Percentiles rank a stretch among this genome's conserved stretches.
Conservation (phyloP, 2,329 filamentous ascomycete species). For the Fusarium veterinarium region DNA sequence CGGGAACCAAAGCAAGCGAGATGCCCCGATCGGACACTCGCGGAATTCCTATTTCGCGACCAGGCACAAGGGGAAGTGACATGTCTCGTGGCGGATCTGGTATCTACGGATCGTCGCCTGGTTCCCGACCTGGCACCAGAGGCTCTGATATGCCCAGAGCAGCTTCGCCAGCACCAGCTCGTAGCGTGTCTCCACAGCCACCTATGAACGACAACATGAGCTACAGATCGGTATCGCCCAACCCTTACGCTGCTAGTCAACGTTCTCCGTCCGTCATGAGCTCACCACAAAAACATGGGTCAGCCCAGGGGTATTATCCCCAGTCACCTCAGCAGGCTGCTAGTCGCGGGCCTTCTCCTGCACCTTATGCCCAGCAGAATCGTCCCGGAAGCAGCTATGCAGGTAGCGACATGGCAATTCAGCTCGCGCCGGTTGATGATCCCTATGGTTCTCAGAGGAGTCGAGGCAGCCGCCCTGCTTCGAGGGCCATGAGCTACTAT, state of each 20-base stretch:
- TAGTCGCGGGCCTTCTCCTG: slow-evolving; percentile 60
- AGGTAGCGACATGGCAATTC: slow-evolving; percentile 72
- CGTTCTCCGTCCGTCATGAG: slow-evolving; percentile 53
- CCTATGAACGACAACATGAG: slow-evolving; percentile 57
- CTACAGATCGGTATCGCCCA: slow-evolving; percentile 69
- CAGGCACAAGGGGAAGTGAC: slow-evolving; percentile 50
- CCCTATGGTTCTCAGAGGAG: slow-evolving; percentile 69
- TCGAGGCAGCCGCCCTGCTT: slow-evolving; percentile 61
- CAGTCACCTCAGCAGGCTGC: slow-evolving; percentile 63
- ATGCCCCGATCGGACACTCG: slow-evolving; percentile 37
- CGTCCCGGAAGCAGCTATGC: slow-evolving; percentile 65
- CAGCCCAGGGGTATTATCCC: slow-evolving; percentile 63
- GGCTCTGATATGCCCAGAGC: slow-evolving; percentile 69
- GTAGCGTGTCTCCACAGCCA: slow-evolving; percentile 72
- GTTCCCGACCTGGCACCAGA: slow-evolving; percentile 69
- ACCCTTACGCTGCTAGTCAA: slow-evolving; percentile 65
- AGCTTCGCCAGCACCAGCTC: slow-evolving; percentile 75
- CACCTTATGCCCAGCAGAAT: slow-evolving; percentile 59
- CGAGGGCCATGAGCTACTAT: slow-evolving; percentile 67
- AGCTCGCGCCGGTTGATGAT: slow-evolving; percentile 70
- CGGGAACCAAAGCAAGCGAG: slow-evolving; percentile 40
- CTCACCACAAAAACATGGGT: slow-evolving; percentile 57
- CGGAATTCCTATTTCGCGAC: slow-evolving; percentile 57
- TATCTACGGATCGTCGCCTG: slow-evolving; percentile 50
- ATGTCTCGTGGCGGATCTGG: slow-evolving; percentile 45